A percentile compares a stretch with the other conserved stretches of the same genome.
Evolutionary conservation across 257 asterid genomes (phyloP).

Genomic region (Paulownia fortunei): DNA sequence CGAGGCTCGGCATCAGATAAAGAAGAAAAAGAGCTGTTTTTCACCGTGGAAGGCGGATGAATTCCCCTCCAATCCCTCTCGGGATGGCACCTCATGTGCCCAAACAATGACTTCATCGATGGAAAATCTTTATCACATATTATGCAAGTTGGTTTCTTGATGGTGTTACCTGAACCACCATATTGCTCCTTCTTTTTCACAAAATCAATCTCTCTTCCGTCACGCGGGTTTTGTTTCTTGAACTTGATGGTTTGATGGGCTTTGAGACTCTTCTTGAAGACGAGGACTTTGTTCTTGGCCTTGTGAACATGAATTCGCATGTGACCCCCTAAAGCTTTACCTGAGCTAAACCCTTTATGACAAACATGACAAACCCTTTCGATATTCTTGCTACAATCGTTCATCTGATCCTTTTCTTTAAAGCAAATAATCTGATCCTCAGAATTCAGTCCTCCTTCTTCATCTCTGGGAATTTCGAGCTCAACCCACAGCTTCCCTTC

Average conservation of each 20-base stretch:
- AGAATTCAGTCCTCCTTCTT: no score
- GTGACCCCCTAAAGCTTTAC: slow-evolving; percentile 90
- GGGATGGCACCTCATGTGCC: slow-evolving; percentile 76
- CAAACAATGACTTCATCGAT: slow-evolving; percentile 53
- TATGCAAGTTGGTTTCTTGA: slow-evolving; percentile 25
- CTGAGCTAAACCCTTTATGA: slow-evolving; percentile 53
- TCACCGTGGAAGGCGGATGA: slow-evolving; percentile 58
- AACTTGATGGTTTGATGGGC: no score
- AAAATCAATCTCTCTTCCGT: no score
- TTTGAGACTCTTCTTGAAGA: no score
- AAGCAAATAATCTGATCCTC: no score
- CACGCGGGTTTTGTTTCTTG: no score
- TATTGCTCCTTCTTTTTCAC: no score
- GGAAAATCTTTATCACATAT: slow-evolving; percentile 50
- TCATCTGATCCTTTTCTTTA: not conserved
- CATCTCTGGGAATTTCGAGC: slow-evolving; percentile 36
- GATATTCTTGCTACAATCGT: not conserved
- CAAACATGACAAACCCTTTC: slow-evolving; percentile 59
- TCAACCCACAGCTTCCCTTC: slow-evolving; percentile 28
- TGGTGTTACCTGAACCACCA: no score
- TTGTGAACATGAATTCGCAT: slow-evolving; percentile 65
- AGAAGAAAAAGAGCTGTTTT: slow-evolving; percentile 33
- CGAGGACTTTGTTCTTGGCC: no score
- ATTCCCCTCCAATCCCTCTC: slow-evolving; percentile 61
- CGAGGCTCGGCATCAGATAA: slow-evolving; percentile 35